Conservation (phyloP, 805 yeast genomes). For the Sungouiozyma ichnusensis region DNA sequence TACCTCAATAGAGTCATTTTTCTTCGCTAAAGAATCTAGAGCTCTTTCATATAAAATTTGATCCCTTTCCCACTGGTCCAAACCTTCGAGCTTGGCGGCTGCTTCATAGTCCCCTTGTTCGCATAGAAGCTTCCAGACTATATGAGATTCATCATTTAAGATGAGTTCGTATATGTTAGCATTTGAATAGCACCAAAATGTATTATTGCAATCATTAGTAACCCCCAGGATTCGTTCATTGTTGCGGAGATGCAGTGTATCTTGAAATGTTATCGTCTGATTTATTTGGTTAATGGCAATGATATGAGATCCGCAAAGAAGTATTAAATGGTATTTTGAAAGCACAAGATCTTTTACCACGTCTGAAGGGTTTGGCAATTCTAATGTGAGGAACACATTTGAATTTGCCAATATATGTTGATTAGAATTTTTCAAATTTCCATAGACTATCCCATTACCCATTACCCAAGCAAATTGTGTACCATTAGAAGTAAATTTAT, state of each 20-base stretch:
- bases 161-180: conserved; percentile 60
- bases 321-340: conserved; percentile 44
- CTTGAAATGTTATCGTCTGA: conserved; percentile 36
- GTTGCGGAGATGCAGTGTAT: conserved; percentile 26
- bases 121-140: conserved; percentile 64
- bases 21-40: conserved; percentile 31
- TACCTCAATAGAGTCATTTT: conserved; percentile 29
- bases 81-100: conserved; percentile 40
- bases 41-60: conserved; percentile 47
- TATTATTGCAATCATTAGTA: conserved; percentile 39
- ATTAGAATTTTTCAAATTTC: conserved; percentile 14
- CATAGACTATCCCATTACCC: conserved; percentile 37
- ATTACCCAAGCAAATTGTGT: conserved; percentile 39
- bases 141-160: conserved; percentile 55
- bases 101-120: conserved; percentile 46
- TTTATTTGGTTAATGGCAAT: conserved; percentile 42
- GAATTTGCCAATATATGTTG: conserved; percentile 23
- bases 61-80: conserved; percentile 34
- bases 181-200: conserved; percentile 70
- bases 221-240: conserved; percentile 38
- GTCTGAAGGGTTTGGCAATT: conserved; percentile 14
- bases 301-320: conserved; percentile 35
- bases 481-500: conserved; percentile 22
- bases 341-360: conserved; percentile 34
- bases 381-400: conserved; percentile 32